A percentile compares a stretch with the other conserved stretches of the same genome.
These are phyloP conservation scores for Chlamydomonas sp. DNA, from an alignment of 139 green algal genomes.

Conservation along the genomic window DNA sequence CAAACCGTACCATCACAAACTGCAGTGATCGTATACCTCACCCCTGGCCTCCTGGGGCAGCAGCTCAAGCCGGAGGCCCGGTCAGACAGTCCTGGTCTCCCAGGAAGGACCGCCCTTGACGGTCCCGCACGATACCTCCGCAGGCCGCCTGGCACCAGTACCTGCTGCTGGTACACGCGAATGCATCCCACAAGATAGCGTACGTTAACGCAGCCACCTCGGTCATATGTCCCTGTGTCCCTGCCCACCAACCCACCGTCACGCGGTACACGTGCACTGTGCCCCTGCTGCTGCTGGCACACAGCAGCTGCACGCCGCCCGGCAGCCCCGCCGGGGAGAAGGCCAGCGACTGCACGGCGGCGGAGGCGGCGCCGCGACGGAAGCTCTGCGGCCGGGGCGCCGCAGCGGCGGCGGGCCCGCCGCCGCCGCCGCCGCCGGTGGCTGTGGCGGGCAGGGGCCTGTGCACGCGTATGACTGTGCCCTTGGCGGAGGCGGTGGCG, in stretches of 20 bases:
- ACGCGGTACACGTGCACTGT: slow-evolving; percentile 80
- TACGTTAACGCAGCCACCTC: too few relatives aligned
- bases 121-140: too few relatives aligned
- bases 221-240: not conserved
- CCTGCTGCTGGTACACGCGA: too few relatives aligned
- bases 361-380: slow-evolving; percentile 57
- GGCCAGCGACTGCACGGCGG: slow-evolving; percentile 73
- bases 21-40: too few relatives aligned
- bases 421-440: slow-evolving; percentile 13
- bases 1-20: too few relatives aligned
- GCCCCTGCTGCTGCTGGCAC: slow-evolving; percentile 72
- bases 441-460: slow-evolving; percentile 46
- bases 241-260: not conserved
- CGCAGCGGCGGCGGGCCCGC: slow-evolving; percentile 61
- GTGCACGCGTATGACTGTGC: slow-evolving; percentile 85
- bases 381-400: slow-evolving; percentile 48
- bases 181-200: too few relatives aligned
- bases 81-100: too few relatives aligned
- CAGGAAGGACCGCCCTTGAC: too few relatives aligned
- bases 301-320: slow-evolving; percentile 61
- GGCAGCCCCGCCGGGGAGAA: slow-evolving; percentile 63
- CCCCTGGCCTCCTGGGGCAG: too few relatives aligned
- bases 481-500: slow-evolving; percentile 79
- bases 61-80: too few relatives aligned
- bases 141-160: too few relatives aligned